Evolutionary conservation across 257 asterid species (phyloP).

Genomic region (Thymus mandschuricus): DNA sequence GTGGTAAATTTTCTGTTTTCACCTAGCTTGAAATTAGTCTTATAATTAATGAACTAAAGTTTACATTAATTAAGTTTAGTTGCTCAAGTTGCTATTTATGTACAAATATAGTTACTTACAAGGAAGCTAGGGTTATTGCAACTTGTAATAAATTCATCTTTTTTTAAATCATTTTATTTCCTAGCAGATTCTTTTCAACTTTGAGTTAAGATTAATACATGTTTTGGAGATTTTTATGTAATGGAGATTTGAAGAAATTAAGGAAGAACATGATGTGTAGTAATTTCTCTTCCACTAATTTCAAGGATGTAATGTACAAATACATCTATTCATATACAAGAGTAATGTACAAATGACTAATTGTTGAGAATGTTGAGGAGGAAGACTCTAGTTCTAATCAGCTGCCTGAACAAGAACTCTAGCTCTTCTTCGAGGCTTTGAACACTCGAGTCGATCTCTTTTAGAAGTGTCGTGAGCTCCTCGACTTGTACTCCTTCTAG

Average conservation of each 20-base stretch:
- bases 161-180: neutral
- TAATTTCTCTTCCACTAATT: neutral
- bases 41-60: neutral
- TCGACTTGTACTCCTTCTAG: conserved; percentile 25
- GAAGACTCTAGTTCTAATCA: conserved; percentile 46
- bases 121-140: neutral
- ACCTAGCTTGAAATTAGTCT: neutral
- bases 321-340: conserved; percentile 1
- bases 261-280: too few species aligned
- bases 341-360: conserved; percentile 14
- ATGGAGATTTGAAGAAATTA: too few species aligned
- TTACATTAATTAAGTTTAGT: neutral
- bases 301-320: conserved; percentile 1
- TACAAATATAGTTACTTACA: neutral
- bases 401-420: conserved; percentile 42
- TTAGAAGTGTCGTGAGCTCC: conserved; percentile 23
- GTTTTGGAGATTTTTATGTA: too few species aligned
- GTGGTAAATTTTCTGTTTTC: neutral
- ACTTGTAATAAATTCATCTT: neutral
- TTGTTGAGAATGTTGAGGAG: conserved; percentile 47
- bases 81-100: too few species aligned
- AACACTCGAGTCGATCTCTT: conserved; percentile 35
- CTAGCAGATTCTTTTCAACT: too few species aligned
- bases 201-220: too few species aligned
- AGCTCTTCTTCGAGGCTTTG: conserved; percentile 37